Evolutionary conservation across 345 rosid species (phyloP), one percentile per base, ranked within the genome.

Genomic region (Nephelium lappaceum): DNA sequence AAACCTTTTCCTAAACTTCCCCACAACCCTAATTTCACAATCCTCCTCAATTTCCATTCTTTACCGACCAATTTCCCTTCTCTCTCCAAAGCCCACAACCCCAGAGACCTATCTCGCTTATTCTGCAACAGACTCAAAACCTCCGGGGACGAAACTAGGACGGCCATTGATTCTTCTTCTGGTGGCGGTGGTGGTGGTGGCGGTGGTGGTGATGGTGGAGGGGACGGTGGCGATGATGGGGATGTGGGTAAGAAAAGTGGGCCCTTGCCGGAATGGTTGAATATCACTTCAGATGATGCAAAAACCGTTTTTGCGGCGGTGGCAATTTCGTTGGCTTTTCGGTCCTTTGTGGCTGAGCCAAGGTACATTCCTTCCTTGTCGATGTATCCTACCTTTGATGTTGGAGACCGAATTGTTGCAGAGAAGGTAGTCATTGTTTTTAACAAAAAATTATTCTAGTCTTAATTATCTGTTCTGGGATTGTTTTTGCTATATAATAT

Each of bases 321-420:
- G 19, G 88, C 90, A 36, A 86, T 96, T 23, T 91, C 97, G 18
- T 74, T 93, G 25, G 99, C 98, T 14, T 96, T 96, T 83, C 83
- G 97, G 81, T 74, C 89, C 66, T 91, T 96, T 66, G 86, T 94
- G 64, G 98, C 98, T 12, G 99, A 96, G 89, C 97, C 98, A 1
- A 89, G 98, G 85, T 96, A 82, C 80, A 96, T 96, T 81, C 98
- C 99, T 84, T 94, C 98, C 71, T 80, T 96, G 90, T 96, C 98
- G 41, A 96, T 96, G 99, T 96, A 94, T 90, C 99, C 99, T 41
- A 94, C 97, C 21, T 94, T 96, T 82, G 97, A 94, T 86, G 97
- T 93, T 36, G 98, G 99, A 69, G 99, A 96, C 75, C 89, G 97
- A 81, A 80, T 94, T 72, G 92, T 94, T 77, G 97, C 98, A 11